A percentile compares a stretch with the other conserved stretches of the same genome.
Conservation (phyloP, 257 asterid genomes). For the Nicotiana tabacum region DNA sequence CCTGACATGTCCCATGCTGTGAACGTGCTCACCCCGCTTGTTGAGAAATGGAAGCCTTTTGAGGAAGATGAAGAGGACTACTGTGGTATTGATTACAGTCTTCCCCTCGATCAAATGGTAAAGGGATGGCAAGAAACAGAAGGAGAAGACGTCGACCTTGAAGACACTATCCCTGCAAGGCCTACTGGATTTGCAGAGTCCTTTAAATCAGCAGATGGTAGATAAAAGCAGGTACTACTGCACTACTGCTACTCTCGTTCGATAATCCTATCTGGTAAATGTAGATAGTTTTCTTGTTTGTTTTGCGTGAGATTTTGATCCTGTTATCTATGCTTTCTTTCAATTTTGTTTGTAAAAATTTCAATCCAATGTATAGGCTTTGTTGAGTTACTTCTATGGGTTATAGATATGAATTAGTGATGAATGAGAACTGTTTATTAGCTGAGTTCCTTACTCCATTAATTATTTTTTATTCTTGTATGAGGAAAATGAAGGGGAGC, state of each 20-base stretch:
- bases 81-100: constrained; percentile 85
- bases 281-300: background rate
- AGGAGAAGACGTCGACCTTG: constrained; percentile 55
- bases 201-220: constrained; percentile 75
- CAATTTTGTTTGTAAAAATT: background rate
- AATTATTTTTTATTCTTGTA: background rate
- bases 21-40: constrained; percentile 56
- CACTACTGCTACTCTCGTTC: background rate
- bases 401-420: constrained; percentile 8
- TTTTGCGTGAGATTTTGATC: constrained; percentile 7
- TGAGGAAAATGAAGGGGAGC: background rate
- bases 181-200: constrained; percentile 91
- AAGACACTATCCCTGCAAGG: constrained; percentile 83
- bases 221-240: constrained; percentile 23
- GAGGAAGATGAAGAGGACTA: constrained; percentile 64
- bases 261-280: background rate
- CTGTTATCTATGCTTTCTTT: background rate
- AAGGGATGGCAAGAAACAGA: constrained; percentile 87
- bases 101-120: constrained; percentile 87
- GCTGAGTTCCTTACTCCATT: background rate
- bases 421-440: background rate
- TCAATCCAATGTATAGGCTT: constrained; percentile 4
- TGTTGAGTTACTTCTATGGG: background rate
- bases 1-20: constrained; percentile 92
- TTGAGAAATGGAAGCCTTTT: constrained; percentile 81